Evolutionary conservation across 495 filamentous ascomycete species (phyloP).

Genomic region (Glonium stellatum): DNA sequence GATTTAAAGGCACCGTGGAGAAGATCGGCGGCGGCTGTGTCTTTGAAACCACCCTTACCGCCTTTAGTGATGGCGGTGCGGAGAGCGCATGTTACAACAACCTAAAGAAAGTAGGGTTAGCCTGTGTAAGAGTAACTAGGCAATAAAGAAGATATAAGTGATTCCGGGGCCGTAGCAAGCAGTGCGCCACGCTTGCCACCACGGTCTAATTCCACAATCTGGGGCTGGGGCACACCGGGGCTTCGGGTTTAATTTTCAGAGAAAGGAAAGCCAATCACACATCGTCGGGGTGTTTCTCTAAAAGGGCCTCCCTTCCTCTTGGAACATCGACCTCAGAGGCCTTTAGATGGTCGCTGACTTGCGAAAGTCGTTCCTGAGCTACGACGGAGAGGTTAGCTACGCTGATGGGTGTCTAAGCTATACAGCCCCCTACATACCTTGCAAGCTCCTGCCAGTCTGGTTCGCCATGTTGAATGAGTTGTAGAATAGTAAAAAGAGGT

Average conservation of each 20-base stretch:
- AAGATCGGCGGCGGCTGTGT: conserved; percentile 79
- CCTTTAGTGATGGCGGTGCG: conserved; percentile 89
- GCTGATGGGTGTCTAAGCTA: background rate
- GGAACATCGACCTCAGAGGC: conserved; percentile 34
- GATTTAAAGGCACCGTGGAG: conserved; percentile 76
- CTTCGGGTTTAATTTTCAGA: background rate
- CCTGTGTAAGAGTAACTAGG: background rate
- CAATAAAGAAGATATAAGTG: background rate
- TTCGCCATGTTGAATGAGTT: conserved; percentile 30
- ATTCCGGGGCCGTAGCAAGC: no score
- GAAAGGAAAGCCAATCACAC: conserved; percentile 11
- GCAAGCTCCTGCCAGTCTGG: conserved; percentile 27
- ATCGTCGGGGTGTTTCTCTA: conserved; percentile 61
- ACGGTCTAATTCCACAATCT: no score
- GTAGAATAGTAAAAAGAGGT: background rate
- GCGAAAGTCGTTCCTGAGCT: conserved; percentile 58
- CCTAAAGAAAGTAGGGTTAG: conserved; percentile 36
- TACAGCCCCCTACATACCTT: conserved; percentile 11
- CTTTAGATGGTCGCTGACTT: conserved; percentile 56
- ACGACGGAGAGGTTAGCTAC: background rate
- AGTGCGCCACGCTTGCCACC: no score
- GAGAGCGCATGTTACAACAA: conserved; percentile 89
- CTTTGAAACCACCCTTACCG: conserved; percentile 91
- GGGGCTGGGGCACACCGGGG: no score
- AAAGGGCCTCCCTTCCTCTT: conserved; percentile 47